phyloP scores from a whole-genome alignment of 371 early-diverging fungal genomes.

The Apophysomyces trapeziformis region DNA sequence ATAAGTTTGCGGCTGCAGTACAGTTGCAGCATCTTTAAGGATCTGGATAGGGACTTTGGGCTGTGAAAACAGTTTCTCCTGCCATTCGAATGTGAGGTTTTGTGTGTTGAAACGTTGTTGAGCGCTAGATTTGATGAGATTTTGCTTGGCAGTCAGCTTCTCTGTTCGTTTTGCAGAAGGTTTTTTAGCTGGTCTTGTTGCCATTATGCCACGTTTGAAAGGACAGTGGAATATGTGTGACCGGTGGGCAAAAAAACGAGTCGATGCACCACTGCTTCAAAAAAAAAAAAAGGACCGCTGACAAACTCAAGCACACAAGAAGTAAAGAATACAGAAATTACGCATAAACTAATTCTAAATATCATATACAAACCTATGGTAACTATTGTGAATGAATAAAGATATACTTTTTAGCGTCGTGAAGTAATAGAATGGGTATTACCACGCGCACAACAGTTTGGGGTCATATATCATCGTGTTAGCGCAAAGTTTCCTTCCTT shows the following conservation, averaged over 20 bases:
- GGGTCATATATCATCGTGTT: too few species aligned
- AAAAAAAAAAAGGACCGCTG: too few species aligned
- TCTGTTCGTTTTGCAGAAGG: constrained; percentile 23
- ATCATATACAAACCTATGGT: too few species aligned
- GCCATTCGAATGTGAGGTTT: constrained; percentile 60
- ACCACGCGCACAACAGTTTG: too few species aligned
- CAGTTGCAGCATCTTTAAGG: constrained; percentile 38
- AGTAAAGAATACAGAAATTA: too few species aligned
- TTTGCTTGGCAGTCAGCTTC: constrained; percentile 46
- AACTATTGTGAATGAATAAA: too few species aligned
- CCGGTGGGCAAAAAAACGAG: not conserved
- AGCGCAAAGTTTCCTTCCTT: too few species aligned
- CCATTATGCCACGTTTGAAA: not conserved
- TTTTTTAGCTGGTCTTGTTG: constrained; percentile 2
- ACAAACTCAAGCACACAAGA: too few species aligned
- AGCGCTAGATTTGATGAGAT: constrained; percentile 51
- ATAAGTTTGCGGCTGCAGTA: constrained; percentile 58
- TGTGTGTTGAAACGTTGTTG: constrained; percentile 54
- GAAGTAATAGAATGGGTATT: too few species aligned
- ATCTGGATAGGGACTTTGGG: constrained; percentile 18
- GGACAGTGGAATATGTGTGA: not conserved
- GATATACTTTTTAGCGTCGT: too few species aligned
- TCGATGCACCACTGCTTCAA: not conserved
- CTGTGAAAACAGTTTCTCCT: constrained; percentile 55
- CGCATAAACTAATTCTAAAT: too few species aligned